These are phyloP conservation scores for Boletales sp. DNA, from an alignment of 768 basidiomycete species.

Conservation along the genomic window DNA sequence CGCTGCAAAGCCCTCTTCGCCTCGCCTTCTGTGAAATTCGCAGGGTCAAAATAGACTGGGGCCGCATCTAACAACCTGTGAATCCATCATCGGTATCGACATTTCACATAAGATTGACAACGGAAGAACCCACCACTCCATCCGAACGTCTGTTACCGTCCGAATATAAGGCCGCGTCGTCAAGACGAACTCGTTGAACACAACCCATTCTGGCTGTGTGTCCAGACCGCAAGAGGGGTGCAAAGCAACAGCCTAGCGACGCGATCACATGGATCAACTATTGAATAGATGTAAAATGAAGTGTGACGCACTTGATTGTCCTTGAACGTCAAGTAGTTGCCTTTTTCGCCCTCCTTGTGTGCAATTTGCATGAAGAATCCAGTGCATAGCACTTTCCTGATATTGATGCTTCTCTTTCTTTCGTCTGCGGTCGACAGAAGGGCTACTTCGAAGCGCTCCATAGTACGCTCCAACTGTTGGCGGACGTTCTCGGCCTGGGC, in stretches of 20 bases:
- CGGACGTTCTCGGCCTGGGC: slow-evolving; percentile 93
- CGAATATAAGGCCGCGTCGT: slow-evolving; percentile 88
- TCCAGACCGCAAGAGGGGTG: slow-evolving; percentile 90
- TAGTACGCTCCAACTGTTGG: slow-evolving; percentile 79
- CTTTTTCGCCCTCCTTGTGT: slow-evolving; percentile 90
- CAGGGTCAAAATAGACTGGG: slow-evolving; percentile 64
- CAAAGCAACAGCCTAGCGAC: slow-evolving; percentile 15
- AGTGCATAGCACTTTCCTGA: slow-evolving; percentile 80
- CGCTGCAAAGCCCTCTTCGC: slow-evolving; percentile 63
- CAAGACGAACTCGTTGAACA: slow-evolving; percentile 93
- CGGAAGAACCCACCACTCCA: slow-evolving; percentile 70
- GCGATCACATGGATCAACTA: not conserved
- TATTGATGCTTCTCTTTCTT: slow-evolving; percentile 65
- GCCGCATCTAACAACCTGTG: slow-evolving; percentile 63
- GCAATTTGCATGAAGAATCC: slow-evolving; percentile 99
- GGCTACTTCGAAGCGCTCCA: slow-evolving; percentile 88
- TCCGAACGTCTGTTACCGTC: slow-evolving; percentile 80
- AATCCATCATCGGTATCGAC: not conserved
- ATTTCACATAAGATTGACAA: not conserved
- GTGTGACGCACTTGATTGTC: slow-evolving; percentile 73
- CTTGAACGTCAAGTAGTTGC: slow-evolving; percentile 86
- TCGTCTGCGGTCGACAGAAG: slow-evolving; percentile 66
- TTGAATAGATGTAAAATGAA: not conserved
- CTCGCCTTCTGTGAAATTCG: slow-evolving; percentile 63
- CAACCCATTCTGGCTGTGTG: slow-evolving; percentile 85